Base-by-base conservation (phyloP, 345 rosid genomes). In the Iberis pinnata region DNA sequence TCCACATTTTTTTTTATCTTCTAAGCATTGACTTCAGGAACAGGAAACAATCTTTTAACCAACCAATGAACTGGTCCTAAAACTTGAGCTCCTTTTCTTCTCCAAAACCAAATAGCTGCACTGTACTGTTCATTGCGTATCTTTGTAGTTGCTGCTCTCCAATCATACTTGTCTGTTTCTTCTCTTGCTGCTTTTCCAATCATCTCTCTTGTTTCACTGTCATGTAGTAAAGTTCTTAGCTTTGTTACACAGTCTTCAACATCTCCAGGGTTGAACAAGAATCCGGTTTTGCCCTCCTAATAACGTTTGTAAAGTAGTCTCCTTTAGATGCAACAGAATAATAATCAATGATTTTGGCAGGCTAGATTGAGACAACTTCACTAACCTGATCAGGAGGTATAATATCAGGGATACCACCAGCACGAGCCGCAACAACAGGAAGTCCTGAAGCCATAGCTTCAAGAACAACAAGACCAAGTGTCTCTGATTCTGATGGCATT, bases 71-170 rank as follows among this genome's bases (percentile, higher is more conserved):
- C 2, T 9, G 97, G 98, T 59, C 90, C 77, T 11, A 76, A 56
- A n/a, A 88, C 71, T 73, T 81, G 76, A 5, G 78, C 78, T 70
- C 83, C 80, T 64, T 83, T 81, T 77, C 76, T 78, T 61, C 84
- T 71, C 98, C 98, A 92, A 79, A 88, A 92, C 97, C 96, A 85
- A 35, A 92, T 92, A 33, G 98, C 98, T 8, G 90, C 95, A 24
- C 77, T 76, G 70, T 92, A 92, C 33, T 92, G 88, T 65, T 92
- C 97, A 3, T 88, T 81, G 39, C 98, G 89, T 44, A 92, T 88
- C 65, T 58, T 83, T 17, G 71, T 76, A 0, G 97, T 92, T 38
- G 98, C 97, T 4, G 96, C 98, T 77, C 67, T 83, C 98, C 98
- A 92, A 13, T 81, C 95, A 43, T 92, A 88, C 74, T 92, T 73